Conservation (phyloP, 495 filamentous ascomycete genomes). For the Glutinoglossum americanum region DNA sequence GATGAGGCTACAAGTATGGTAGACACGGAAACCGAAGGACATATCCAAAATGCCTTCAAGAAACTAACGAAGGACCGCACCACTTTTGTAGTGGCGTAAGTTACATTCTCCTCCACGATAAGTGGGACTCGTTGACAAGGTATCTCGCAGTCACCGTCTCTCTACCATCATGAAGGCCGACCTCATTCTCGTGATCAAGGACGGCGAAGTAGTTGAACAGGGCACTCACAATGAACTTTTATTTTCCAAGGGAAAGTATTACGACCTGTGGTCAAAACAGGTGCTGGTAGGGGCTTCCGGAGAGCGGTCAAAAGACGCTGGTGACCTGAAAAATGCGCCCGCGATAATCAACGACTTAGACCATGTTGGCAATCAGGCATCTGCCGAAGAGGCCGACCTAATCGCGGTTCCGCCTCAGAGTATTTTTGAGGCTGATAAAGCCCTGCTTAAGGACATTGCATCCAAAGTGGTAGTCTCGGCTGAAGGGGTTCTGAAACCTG, state of each 20-base stretch:
- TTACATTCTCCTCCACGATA: not conserved
- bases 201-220: constrained; percentile 26
- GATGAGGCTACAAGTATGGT: constrained; percentile 73
- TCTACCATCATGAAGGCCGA: constrained; percentile 32
- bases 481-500: constrained; percentile 29
- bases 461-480: constrained; percentile 9
- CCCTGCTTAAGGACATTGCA: constrained; percentile 7
- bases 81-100: constrained; percentile 28
- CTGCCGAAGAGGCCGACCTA: not conserved
- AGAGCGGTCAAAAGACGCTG: not conserved
- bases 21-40: constrained; percentile 43
- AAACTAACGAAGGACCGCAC: constrained; percentile 14
- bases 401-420: not conserved
- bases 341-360: constrained; percentile 23
- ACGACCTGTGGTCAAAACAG: constrained; percentile 40
- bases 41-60: constrained; percentile 22
- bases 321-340: constrained; percentile 8
- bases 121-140: constrained; percentile 11
- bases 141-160: constrained; percentile 39
- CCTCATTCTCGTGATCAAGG: constrained; percentile 28
- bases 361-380: not conserved
- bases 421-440: not conserved
- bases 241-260: constrained; percentile 31
- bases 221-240: constrained; percentile 35
- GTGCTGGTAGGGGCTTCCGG: constrained; percentile 25